These are phyloP conservation scores for Trametopsis cervina DNA, from an alignment of 768 basidiomycete species.

Conservation along the genomic window DNA sequence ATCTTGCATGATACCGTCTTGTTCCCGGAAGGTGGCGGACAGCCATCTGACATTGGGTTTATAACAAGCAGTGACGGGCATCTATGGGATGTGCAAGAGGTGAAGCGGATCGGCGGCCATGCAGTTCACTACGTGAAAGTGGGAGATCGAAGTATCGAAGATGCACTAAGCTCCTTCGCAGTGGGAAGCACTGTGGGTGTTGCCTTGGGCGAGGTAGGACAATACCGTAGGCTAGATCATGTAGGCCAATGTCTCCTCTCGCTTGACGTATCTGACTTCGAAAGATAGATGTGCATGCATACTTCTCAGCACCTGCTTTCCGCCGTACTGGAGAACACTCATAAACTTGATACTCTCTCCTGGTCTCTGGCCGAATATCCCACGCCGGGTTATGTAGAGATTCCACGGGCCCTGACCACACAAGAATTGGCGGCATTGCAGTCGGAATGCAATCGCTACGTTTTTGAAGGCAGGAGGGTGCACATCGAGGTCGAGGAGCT, in stretches of 20 bases:
- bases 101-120: constrained; percentile 61
- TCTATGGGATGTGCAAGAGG: constrained; percentile 54
- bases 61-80: constrained; percentile 39
- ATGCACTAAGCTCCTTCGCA: constrained; percentile 39
- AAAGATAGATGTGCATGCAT: constrained; percentile 69
- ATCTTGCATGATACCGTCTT: constrained; percentile 71
- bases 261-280: not conserved
- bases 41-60: constrained; percentile 67
- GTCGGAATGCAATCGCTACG: constrained; percentile 54
- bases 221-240: constrained; percentile 65
- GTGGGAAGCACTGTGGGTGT: constrained; percentile 46
- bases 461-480: constrained; percentile 61
- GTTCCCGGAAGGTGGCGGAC: constrained; percentile 81
- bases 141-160: constrained; percentile 30
- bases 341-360: constrained; percentile 64
- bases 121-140: constrained; percentile 68
- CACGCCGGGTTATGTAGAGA: constrained; percentile 68
- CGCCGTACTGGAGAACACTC: constrained; percentile 61
- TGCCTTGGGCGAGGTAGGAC: constrained; percentile 52
- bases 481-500: constrained; percentile 74
- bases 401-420: constrained; percentile 57
- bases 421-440: constrained; percentile 62
- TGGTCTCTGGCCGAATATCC: constrained; percentile 76
- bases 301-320: constrained; percentile 82
- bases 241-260: constrained; percentile 31